Conservation (phyloP, 1,284 basidiomycete species). For the Boletellus deceptivus region DNA sequence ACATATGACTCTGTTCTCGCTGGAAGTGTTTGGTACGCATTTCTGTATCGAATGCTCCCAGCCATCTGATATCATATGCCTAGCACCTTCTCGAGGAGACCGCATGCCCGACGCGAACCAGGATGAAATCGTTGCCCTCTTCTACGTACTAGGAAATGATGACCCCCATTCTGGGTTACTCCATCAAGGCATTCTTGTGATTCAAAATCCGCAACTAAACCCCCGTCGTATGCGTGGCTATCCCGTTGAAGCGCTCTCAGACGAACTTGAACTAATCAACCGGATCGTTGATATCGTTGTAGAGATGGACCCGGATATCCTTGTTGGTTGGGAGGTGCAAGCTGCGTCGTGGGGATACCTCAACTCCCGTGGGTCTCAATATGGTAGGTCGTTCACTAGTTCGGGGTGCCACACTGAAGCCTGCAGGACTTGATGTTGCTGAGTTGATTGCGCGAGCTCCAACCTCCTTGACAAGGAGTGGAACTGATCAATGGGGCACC, state of each 20-base stretch:
- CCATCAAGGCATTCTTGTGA: slow-evolving; percentile 62
- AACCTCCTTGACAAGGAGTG: slow-evolving; percentile 34
- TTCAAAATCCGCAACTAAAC: slow-evolving; percentile 43
- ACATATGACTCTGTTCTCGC: slow-evolving; percentile 76
- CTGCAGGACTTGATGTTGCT: slow-evolving; percentile 63
- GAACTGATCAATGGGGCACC: slow-evolving; percentile 70
- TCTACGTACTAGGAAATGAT: slow-evolving; percentile 60
- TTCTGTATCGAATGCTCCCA: background rate
- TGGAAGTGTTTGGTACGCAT: slow-evolving; percentile 80
- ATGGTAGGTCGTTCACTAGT: slow-evolving; percentile 44
- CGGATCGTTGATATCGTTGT: slow-evolving; percentile 73
- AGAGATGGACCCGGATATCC: slow-evolving; percentile 86
- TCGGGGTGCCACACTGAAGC: background rate
- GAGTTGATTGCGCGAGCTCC: slow-evolving; percentile 73
- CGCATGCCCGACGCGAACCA: slow-evolving; percentile 69
- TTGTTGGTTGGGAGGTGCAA: slow-evolving; percentile 93
- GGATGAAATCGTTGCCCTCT: slow-evolving; percentile 73
- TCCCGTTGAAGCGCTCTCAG: slow-evolving; percentile 55
- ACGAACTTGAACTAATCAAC: slow-evolving; percentile 85
- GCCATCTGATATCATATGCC: background rate
- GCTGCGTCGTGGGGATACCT: slow-evolving; percentile 90
- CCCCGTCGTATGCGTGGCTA: slow-evolving; percentile 44
- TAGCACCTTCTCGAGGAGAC: slow-evolving; percentile 63
- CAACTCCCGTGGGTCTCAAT: slow-evolving; percentile 60
- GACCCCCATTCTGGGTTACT: slow-evolving; percentile 36